Percentiles rank a stretch among this genome's conserved stretches.
phyloP scores from a whole-genome alignment of 495 filamentous ascomycete genomes.

The Penicillium psychrofluorescens region DNA sequence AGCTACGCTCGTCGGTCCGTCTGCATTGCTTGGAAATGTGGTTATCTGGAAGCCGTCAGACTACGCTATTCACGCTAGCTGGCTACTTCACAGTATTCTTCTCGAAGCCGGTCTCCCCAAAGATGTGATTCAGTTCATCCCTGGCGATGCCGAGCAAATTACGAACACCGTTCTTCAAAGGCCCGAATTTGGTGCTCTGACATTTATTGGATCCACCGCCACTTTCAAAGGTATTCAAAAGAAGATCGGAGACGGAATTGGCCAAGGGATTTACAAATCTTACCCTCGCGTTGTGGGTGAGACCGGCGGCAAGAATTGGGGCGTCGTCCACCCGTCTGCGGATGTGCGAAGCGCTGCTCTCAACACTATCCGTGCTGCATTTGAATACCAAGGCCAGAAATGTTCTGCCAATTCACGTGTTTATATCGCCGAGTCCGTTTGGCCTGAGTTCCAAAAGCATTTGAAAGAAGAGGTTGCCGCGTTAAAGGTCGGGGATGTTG shows the following conservation, averaged over 20 bases:
- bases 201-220: constrained; percentile 70
- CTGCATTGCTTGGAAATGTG: constrained; percentile 74
- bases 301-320: constrained; percentile 87
- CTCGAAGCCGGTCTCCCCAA: constrained; percentile 73
- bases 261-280: constrained; percentile 55
- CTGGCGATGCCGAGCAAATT: constrained; percentile 67
- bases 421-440: constrained; percentile 62
- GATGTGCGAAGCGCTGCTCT: constrained; percentile 66
- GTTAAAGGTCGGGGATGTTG: constrained; percentile 44
- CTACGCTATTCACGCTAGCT: constrained; percentile 65
- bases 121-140: constrained; percentile 75
- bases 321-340: constrained; percentile 66
- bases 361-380: constrained; percentile 75
- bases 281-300: constrained; percentile 80
- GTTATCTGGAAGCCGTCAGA: constrained; percentile 85
- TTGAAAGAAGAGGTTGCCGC: constrained; percentile 32
- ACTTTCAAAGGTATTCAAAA: constrained; percentile 71
- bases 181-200: constrained; percentile 63
- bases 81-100: constrained; percentile 70
- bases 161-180: constrained; percentile 62
- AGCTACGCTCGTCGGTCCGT: constrained; percentile 66
- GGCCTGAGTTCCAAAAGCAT: constrained; percentile 50
- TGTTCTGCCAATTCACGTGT: constrained; percentile 73
- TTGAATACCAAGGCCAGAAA: constrained; percentile 86
- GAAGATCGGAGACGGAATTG: constrained; percentile 61